Conservation (phyloP, 228 moss, liverwort and hornwort species). For the Sphagnum fallax region DNA sequence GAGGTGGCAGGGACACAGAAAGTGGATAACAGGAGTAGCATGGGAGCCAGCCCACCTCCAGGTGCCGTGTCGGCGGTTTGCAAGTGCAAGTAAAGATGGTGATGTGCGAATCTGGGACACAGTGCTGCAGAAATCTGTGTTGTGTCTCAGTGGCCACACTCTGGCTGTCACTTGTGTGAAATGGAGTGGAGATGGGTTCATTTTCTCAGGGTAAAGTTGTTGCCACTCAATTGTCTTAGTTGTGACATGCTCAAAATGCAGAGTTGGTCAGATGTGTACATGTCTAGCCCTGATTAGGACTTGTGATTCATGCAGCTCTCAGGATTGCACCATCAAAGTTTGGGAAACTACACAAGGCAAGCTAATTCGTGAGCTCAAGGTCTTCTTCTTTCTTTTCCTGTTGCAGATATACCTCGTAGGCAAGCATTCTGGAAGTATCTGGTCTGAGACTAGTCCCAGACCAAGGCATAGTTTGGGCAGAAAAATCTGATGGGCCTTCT, state of each 20-base stretch:
- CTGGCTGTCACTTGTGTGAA: constrained; percentile 96
- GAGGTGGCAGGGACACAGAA: constrained; percentile 65
- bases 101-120: constrained; percentile 93
- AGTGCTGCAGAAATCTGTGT: constrained; percentile 55
- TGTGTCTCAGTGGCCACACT: constrained; percentile 80
- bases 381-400: constrained; percentile 10
- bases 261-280: too few relatives aligned
- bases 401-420: background rate
- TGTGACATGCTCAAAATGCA: too few relatives aligned
- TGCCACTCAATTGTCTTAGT: background rate
- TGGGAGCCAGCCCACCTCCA: constrained; percentile 98
- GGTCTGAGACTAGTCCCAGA: too few relatives aligned
- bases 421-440: too few relatives aligned
- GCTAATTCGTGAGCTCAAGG: constrained; percentile 93
- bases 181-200: constrained; percentile 92
- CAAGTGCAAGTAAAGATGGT: constrained; percentile 92
- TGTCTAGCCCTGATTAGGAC: background rate
- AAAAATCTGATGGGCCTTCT: too few relatives aligned
- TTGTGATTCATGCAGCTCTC: constrained; percentile 50
- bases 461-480: too few relatives aligned
- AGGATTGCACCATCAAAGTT: constrained; percentile 95
- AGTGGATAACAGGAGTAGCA: constrained; percentile 91
- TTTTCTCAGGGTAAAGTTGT: constrained; percentile 64
- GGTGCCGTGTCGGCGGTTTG: constrained; percentile 84
- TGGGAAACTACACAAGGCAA: constrained; percentile 95